These are phyloP conservation scores for Brettanomyces anomalus DNA, from an alignment of 805 yeast genomes.

Conservation along the genomic window DNA sequence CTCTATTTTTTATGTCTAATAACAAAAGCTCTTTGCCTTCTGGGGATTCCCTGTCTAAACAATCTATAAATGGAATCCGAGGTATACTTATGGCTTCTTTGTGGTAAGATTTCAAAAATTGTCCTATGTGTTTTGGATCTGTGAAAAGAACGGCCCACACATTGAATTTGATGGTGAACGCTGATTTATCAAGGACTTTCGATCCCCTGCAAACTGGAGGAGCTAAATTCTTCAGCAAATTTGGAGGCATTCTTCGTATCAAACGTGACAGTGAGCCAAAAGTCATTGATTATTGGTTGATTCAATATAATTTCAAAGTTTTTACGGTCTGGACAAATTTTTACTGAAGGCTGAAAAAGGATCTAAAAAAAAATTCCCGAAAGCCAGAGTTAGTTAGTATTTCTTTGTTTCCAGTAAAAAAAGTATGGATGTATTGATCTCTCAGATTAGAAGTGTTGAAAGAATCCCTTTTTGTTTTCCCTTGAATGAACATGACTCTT, in stretches of 20 bases:
- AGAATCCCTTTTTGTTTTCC: neutral
- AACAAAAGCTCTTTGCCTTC: constrained; percentile 3
- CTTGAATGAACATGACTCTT: neutral
- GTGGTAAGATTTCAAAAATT: constrained; percentile 49
- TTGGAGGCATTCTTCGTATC: constrained; percentile 1
- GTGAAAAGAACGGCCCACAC: constrained; percentile 63
- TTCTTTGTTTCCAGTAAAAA: too few relatives aligned
- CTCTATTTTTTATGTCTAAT: constrained; percentile 20
- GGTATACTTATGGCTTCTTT: constrained; percentile 63
- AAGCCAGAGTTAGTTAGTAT: too few relatives aligned
- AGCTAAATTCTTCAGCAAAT: constrained; percentile 2
- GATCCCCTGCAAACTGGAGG: constrained; percentile 69
- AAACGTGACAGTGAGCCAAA: neutral
- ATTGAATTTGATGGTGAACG: constrained; percentile 49
- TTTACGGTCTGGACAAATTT: too few relatives aligned
- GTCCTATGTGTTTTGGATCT: constrained; percentile 53
- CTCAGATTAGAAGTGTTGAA: neutral
- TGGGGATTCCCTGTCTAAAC: constrained; percentile 15
- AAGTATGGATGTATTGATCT: too few relatives aligned
- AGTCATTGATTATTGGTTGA: neutral
- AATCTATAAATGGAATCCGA: constrained; percentile 61
- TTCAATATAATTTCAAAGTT: too few relatives aligned
- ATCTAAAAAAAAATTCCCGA: too few relatives aligned
- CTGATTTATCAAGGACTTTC: constrained; percentile 55
- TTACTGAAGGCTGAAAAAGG: too few relatives aligned